Base-by-base conservation (phyloP, 805 yeast species). In the Kluyveromyces nonfermentans region DNA sequence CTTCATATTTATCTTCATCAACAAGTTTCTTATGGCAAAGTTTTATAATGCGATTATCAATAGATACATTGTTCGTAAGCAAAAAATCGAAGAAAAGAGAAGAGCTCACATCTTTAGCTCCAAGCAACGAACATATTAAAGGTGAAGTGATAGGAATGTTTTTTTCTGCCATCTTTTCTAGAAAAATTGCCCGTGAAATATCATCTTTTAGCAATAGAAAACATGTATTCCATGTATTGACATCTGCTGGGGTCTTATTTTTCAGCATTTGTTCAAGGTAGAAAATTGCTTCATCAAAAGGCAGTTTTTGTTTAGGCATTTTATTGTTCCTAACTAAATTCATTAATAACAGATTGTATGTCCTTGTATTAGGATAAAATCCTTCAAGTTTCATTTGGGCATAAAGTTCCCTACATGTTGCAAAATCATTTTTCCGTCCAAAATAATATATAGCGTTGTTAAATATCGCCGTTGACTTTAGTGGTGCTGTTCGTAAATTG, bases 401-500 rank as follows among this genome's bases (percentile, higher is more conserved):
- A 33, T 71, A 56, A 3, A 68, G 51, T 40, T 67, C 69, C 36
- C 68, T 58, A 47, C 73, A 64, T 2, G 69, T 59, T 0, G 69
- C 68, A 37, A 67, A 56, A 52, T 74, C 75, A 46, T 59, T 57
- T 34, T 59, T 61, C 15, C 50, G 46, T 16, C 65, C 56, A 49
- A 63, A 72, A 51, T 59, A 72, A 41, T 60, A 66, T 1, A 75
- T 62, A 14, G 61, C 51, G 45, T 64, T 63, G 47, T 71, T 71
- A 49, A 56, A 72, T 2, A 62, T 49, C 7, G 58, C 48, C 1
- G 63, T 46, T 9, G 61, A 58, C 31, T 66, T 53, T n/a, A 65
- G 49, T 2, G 50, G 50, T 3, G 55, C 28, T 0, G 72, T 63
- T 9, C 53, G 57, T 7, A 55, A 28, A 44, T 71, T 71, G 9